Base-by-base conservation (phyloP, 2,329 filamentous ascomycete species). In the Coleophoma crateriformis region DNA sequence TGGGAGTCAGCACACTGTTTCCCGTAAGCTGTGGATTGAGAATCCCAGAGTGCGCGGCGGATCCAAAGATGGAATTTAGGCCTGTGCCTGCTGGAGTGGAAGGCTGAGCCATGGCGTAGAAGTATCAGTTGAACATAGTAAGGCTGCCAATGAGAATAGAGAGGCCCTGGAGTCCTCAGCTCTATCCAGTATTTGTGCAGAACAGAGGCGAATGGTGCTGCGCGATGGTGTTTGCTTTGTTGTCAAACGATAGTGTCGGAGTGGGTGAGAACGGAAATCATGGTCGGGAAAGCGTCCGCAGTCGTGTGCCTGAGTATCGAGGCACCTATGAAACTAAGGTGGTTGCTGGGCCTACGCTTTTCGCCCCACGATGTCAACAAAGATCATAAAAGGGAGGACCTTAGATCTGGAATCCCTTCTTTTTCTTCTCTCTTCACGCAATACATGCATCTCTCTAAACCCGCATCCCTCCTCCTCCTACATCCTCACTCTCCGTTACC, bases 41-140 rank as follows among this genome's bases (percentile, higher is more conserved):
- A 37, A 46, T 46, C 41, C 45, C 44, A 40, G 43, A 20, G 44
- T 46, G 52, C 39, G 54, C 59, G 43, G 68, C 65, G 51, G 68
- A 68, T 50, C 75, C 75, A 60, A 78, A 79, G 60, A 77, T 70
- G 56, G 72, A 76, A 58, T 64, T 64, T 54, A 65, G 58, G 40
- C 37, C 42, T 17, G 70, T 68, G 54, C 64, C 68, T 57, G 65
- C 58, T 54, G 75, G 73, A 56, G 70, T 70, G 17, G 75, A 73
- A 64, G 68, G 70, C 67, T 66, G 64, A 62, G 68, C 59, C 72
- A 76, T 76, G n/a, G 27, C 55, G 33, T 49, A 58, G 6, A 44
- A 51, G 43, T 55, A 56, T 56, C 35, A 34, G 34, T 65, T 19
- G 68, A 67, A 45, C 47, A 44, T 44, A 37, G 33, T 44, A 49